Evolutionary conservation across 345 rosid species (phyloP), one percentile per base, ranked within the genome.

Genomic region (Aurinia saxatilis): DNA sequence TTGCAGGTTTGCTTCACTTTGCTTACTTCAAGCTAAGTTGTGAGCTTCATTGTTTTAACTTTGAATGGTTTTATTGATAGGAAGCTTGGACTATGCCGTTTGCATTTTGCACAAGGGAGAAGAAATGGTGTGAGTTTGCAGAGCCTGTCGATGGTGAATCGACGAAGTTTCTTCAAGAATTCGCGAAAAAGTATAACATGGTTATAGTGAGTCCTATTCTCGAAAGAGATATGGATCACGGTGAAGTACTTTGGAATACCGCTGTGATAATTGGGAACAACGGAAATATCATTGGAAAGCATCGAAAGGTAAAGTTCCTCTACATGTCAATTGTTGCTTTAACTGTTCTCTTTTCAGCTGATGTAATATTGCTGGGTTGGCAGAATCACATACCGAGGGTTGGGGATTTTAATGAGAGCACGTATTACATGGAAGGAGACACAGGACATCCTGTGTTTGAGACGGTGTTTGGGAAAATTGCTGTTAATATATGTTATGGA

Each of bases 1-100:
- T 79, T 93, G 64, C 97, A 93, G 78, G 97, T 87, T 62, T 15
- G 23, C 17, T 44, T 37, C 9, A 5, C 0, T 70, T 52, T 46
- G 7, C 38, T 53, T 33, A 35, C 21, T 62, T 7, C 48, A 48
- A 57, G 27, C n/a, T 34, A 21, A 16, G 40, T 40, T 36, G 6
- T 34, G 5, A 14, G 42, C 49, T 39, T 21, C 35, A 27, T 3
- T 44, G 34, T 31, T 6, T 13, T 58, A 27, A 50, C 37, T 29
- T 17, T 12, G 14, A 25, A 45, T 9, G 25, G 33, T 17, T 50
- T 59, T 5, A 39, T 56, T 10, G 36, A 13, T 15, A 92, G 97
- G 97, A 93, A 84, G 97, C 97, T 57, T 93, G 97, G 97, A 90
- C 64, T 42, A 90, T 90, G 96, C 97, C 99, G 4, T 93, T 90